Percentiles rank a stretch among this genome's conserved stretches.
These are phyloP conservation scores for Ceratopteris richardii DNA, from an alignment of 75 land plant species.

Conservation along the genomic window DNA sequence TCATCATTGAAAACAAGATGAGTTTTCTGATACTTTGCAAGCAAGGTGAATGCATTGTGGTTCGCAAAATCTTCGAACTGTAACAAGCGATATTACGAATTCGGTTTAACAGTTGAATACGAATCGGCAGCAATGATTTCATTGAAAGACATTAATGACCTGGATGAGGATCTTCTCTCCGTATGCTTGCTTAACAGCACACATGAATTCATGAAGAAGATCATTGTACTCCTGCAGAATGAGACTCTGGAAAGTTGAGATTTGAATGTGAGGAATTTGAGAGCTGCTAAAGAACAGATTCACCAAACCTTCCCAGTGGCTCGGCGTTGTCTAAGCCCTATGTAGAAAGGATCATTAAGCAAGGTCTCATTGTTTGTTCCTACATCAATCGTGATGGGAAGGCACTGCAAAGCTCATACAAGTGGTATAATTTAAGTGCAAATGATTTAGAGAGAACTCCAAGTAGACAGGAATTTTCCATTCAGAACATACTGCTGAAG, in stretches of 20 bases:
- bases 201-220: conserved; percentile 62
- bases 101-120: neutral
- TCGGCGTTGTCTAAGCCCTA: conserved; percentile 69
- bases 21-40: conserved; percentile 51
- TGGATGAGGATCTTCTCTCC: conserved; percentile 64
- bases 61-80: conserved; percentile 89
- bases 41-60: conserved; percentile 58
- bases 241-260: too few species aligned
- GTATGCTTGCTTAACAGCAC: conserved; percentile 63
- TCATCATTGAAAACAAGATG: conserved; percentile 93
- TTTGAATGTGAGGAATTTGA: neutral
- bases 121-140: too few species aligned
- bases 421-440: too few species aligned
- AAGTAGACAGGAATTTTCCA: too few species aligned
- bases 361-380: conserved; percentile 91
- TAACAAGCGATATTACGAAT: too few species aligned
- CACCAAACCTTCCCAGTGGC: conserved; percentile 64
- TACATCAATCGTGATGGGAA: conserved; percentile 91
- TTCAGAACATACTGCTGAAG: conserved; percentile 46
- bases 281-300: neutral
- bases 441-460: too few species aligned
- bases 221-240: conserved; percentile 65
- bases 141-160: conserved; percentile 16
- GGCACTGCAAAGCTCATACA: conserved; percentile 41
- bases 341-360: conserved; percentile 81